Conservation (phyloP, 1,139 yeast genomes). For the Kodamaea suecica region DNA sequence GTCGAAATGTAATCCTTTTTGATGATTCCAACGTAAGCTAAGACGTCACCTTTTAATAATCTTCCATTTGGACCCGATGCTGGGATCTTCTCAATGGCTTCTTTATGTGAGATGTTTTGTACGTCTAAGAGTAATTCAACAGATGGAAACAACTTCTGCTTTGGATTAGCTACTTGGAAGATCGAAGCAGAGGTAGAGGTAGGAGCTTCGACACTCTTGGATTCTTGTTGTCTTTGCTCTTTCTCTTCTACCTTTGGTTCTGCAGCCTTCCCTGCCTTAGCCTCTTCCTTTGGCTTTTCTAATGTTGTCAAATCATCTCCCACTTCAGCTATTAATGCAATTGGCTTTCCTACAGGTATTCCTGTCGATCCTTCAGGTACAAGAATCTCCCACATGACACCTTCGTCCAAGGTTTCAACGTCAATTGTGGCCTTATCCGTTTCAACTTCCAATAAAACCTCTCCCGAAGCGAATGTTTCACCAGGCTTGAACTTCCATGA, state of each 20-base stretch:
- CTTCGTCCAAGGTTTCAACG: constrained; percentile 93
- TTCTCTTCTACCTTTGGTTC: constrained; percentile 17
- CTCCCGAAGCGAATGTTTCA: constrained; percentile 76
- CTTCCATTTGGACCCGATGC: constrained; percentile 92
- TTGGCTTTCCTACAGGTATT: constrained; percentile 82
- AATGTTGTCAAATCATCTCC: constrained; percentile 74
- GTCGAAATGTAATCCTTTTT: constrained; percentile 49
- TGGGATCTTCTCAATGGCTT: constrained; percentile 66
- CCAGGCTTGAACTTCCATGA: constrained; percentile 89
- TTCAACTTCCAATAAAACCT: constrained; percentile 82
- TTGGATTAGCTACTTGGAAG: constrained; percentile 52
- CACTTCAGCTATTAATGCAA: constrained; percentile 84
- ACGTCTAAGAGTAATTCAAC: constrained; percentile 65
- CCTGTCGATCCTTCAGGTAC: constrained; percentile 70
- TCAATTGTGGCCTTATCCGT: constrained; percentile 93
- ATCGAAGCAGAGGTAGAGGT: constrained; percentile 15
- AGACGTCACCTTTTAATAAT: constrained; percentile 83
- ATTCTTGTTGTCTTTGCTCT: constrained; percentile 7
- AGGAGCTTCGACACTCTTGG: constrained; percentile 14
- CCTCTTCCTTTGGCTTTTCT: constrained; percentile 55
- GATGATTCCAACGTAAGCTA: constrained; percentile 77
- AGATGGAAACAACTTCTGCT: constrained; percentile 74
- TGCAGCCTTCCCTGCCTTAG: constrained; percentile 28
- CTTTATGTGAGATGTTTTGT: constrained; percentile 60
- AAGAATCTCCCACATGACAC: constrained; percentile 76